Evolutionary conservation across 164 flowering plant species (phyloP).

Genomic region (Protea cynaroides): DNA sequence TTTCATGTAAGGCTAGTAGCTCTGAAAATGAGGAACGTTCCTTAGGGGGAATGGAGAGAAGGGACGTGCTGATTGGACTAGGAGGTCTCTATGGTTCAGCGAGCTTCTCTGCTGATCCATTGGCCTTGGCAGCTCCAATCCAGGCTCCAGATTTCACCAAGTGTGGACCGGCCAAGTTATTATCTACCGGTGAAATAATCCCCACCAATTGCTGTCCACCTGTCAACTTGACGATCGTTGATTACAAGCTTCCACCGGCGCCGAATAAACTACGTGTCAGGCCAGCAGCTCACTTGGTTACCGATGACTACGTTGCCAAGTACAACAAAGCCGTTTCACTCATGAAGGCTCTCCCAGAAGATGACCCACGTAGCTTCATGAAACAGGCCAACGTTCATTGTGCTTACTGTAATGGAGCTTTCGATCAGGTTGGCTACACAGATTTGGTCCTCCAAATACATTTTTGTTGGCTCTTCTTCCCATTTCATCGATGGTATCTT

Average conservation of each 20-base stretch:
- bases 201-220: conserved; percentile 47
- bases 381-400: conserved; percentile 68
- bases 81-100: conserved; percentile 46
- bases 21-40: background rate
- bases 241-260: conserved; percentile 26
- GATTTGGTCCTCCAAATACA: conserved; percentile 49
- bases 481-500: conserved; percentile 47
- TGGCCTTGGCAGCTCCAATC: conserved; percentile 30
- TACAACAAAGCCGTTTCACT: conserved; percentile 16
- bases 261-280: conserved; percentile 18
- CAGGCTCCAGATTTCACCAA: conserved; percentile 24
- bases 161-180: conserved; percentile 42
- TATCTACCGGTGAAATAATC: conserved; percentile 21
- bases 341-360: conserved; percentile 33
- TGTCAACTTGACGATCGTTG: conserved; percentile 9
- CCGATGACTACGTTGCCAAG: conserved; percentile 17
- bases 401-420: conserved; percentile 59
- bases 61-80: conserved; percentile 42
- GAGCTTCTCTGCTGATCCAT: conserved; percentile 6
- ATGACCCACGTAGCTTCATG: conserved; percentile 52
- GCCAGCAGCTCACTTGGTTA: conserved; percentile 17
- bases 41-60: conserved; percentile 26
- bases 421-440: conserved; percentile 40
- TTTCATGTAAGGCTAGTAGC: background rate
- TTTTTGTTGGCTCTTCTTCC: conserved; percentile 60